Evolutionary conservation across 2,329 filamentous ascomycete species (phyloP).

Genomic region (Aspergillus melleus): DNA sequence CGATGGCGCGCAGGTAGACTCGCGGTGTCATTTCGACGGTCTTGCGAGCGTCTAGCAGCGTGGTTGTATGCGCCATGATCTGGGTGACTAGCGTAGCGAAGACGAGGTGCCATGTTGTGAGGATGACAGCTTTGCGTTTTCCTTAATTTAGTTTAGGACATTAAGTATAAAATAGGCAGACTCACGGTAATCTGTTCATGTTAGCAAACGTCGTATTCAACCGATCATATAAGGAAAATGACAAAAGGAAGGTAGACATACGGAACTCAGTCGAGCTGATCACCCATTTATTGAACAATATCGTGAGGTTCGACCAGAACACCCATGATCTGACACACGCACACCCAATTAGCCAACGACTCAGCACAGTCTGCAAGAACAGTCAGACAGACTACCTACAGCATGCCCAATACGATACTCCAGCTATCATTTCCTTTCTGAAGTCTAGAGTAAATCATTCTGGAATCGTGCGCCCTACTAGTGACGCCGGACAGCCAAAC

Average conservation of each 20-base stretch:
- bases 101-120: conserved; percentile 88
- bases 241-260: conserved; percentile 45
- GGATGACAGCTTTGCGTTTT: conserved; percentile 51
- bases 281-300: conserved; percentile 98
- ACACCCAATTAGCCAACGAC: background rate
- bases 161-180: background rate
- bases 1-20: conserved; percentile 84
- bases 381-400: conserved; percentile 7
- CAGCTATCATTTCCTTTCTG: conserved; percentile 5
- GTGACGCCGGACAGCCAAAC: background rate
- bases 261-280: conserved; percentile 78
- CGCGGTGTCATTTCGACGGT: conserved; percentile 90
- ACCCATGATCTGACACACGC: conserved; percentile 18
- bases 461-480: background rate
- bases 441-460: background rate
- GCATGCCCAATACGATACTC: conserved; percentile 11
- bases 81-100: conserved; percentile 93
- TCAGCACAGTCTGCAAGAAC: background rate
- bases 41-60: conserved; percentile 83
- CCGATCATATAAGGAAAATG: conserved; percentile 21
- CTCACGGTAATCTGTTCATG: conserved; percentile 17
- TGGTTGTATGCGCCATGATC: conserved; percentile 81
- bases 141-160: background rate
- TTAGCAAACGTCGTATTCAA: background rate
- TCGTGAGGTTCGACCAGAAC: conserved; percentile 42